Evolutionary conservation across 805 yeast species (phyloP), one percentile per base, ranked within the genome.

Genomic region (Nakazawaea peltata): DNA sequence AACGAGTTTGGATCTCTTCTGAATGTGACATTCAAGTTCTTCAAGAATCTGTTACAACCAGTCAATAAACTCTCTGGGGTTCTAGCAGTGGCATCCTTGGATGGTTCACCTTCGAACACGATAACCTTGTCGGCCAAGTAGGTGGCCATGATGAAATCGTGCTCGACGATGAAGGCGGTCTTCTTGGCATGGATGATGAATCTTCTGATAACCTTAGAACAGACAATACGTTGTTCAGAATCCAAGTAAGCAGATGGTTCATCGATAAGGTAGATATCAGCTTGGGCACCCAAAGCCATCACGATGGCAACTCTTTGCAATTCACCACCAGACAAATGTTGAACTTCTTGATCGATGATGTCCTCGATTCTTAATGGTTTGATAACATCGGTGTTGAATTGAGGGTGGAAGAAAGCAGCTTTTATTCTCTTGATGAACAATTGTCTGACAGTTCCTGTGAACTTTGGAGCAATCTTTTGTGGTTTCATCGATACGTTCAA

Each of bases 131-230:
- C 99, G 44, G 99, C 98, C 71, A 92, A 74, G 61, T 92, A 92
- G 13, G 99, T 92, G 46, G 98, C 97, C 99, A 92, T 92, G 69
- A 92, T 92, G 75, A 92, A 92, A 75, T 92, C 99, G 78, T 92
- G 99, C 80, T 92, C 99, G 41, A 92, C 99, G 51, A 92, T 71
- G 61, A 92, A 92, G n/a, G 99, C 98, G 30, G 97, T 90, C 74
- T 90, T 92, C 71, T 90, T 88, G 49, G 96, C 77, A 59, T 92
- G 98, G 59, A 92, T 68, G 54, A 92, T 84, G 57, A 87, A 92
- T 64, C 96, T 81, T 75, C 96, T 83, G 52, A 92, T 92, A 49
- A 92, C 98, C 71, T 92, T 92, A 35, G 98, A 84, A 72, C 98
- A 92, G 48, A 92, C 83, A 55, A 92, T 87, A 85, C 99, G 97